These are phyloP conservation scores for Silene uniflora DNA, from an alignment of 148 eudicot genomes.

Conservation along the genomic window DNA sequence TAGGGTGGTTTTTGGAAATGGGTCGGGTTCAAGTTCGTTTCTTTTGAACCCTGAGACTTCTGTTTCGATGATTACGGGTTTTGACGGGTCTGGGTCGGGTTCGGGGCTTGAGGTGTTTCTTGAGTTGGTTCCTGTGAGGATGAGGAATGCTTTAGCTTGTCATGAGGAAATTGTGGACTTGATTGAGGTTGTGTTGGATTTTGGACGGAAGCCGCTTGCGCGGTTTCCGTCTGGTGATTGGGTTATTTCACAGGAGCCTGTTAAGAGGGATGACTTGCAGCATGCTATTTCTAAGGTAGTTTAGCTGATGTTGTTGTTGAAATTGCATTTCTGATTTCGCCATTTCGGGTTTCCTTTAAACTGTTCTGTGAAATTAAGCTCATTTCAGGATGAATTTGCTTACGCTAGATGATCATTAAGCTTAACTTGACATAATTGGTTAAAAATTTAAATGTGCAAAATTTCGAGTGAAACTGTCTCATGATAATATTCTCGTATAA, in stretches of 20 bases:
- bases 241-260: conserved; percentile 71
- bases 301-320: background rate
- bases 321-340: background rate
- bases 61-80: conserved; percentile 19
- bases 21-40: conserved; percentile 38
- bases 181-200: conserved; percentile 91
- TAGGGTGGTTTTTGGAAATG: conserved; percentile 49
- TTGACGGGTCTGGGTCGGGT: conserved; percentile 25
- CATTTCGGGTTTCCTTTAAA: background rate
- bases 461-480: too few species aligned
- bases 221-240: conserved; percentile 96
- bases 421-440: too few species aligned
- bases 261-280: conserved; percentile 65
- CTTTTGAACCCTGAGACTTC: conserved; percentile 22
- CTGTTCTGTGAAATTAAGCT: background rate
- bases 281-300: conserved; percentile 84
- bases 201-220: conserved; percentile 90
- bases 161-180: conserved; percentile 61
- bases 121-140: conserved; percentile 67
- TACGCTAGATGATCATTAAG: background rate
- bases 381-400: background rate
- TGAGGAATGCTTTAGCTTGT: conserved; percentile 56
- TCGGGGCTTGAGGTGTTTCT: conserved; percentile 78
- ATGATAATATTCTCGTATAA: too few species aligned
- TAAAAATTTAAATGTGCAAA: too few species aligned